Conservation (phyloP, 2,329 filamentous ascomycete species). For the Botrytis paeoniae region DNA sequence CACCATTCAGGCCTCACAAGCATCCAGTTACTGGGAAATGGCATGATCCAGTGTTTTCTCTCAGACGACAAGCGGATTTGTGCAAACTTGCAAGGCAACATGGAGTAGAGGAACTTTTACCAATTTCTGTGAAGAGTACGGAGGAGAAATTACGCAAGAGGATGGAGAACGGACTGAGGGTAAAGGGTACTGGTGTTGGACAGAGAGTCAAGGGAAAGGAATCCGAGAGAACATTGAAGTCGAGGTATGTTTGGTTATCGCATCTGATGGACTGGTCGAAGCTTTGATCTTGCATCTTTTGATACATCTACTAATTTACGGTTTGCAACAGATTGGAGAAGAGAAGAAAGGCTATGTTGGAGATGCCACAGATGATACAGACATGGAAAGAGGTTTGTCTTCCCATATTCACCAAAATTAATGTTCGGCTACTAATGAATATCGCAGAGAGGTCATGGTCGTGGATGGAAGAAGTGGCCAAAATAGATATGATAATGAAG, state of each 20-base stretch:
- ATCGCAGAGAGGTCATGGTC: constrained; percentile 62
- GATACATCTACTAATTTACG: constrained; percentile 22
- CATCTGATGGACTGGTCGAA: constrained; percentile 29
- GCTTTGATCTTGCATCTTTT: not conserved
- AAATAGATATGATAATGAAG: constrained; percentile 40
- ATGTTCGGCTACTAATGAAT: constrained; percentile 38
- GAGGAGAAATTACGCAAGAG: constrained; percentile 67
- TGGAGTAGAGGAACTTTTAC: constrained; percentile 78
- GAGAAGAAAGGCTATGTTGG: constrained; percentile 86
- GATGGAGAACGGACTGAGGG: constrained; percentile 74
- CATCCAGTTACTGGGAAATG: constrained; percentile 77
- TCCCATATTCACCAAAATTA: not conserved
- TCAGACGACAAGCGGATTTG: constrained; percentile 85
- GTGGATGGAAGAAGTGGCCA: constrained; percentile 73
- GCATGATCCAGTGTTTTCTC: constrained; percentile 78
- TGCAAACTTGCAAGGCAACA: constrained; percentile 79
- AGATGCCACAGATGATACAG: constrained; percentile 88
- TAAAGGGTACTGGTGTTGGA: constrained; percentile 90
- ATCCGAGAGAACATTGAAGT: constrained; percentile 83
- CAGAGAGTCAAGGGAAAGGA: constrained; percentile 93
- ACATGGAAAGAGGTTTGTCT: constrained; percentile 83
- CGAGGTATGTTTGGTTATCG: constrained; percentile 53
- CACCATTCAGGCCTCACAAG: constrained; percentile 75
- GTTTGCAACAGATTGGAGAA: constrained; percentile 67
- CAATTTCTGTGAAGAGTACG: constrained; percentile 71